phyloP scores from a whole-genome alignment of 1,139 yeast species.

The Hansenula sp. region DNA sequence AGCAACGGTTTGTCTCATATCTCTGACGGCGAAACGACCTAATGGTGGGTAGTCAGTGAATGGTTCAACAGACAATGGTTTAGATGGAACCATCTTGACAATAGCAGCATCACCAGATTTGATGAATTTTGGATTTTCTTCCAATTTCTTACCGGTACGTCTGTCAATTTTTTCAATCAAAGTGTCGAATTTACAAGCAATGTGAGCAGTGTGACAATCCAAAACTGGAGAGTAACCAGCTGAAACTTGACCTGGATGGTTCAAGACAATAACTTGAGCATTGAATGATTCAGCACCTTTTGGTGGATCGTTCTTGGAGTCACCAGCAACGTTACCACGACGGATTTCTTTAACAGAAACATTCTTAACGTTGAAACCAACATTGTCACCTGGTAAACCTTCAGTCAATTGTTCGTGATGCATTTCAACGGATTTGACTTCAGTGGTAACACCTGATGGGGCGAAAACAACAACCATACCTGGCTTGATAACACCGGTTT shows the following conservation, averaged over 20 bases:
- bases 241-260: constrained; percentile 93
- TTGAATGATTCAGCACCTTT: constrained; percentile 77
- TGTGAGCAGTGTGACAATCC: constrained; percentile 95
- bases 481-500: constrained; percentile 88
- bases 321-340: constrained; percentile 96
- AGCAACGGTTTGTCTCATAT: constrained; percentile 99
- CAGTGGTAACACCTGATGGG: constrained; percentile 91
- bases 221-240: constrained; percentile 93
- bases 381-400: constrained; percentile 94
- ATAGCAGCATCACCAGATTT: constrained; percentile 95
- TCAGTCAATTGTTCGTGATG: constrained; percentile 84
- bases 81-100: constrained; percentile 87
- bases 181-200: constrained; percentile 87
- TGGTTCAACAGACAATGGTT: constrained; percentile 97
- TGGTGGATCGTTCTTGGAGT: constrained; percentile 94
- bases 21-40: constrained; percentile 99
- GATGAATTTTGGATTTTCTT: constrained; percentile 80
- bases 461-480: constrained; percentile 90
- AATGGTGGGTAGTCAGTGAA: constrained; percentile 98
- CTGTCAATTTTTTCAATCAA: constrained; percentile 88
- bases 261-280: constrained; percentile 86
- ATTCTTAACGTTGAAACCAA: constrained; percentile 93
- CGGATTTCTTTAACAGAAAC: constrained; percentile 91
- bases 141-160: constrained; percentile 87
- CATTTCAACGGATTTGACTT: constrained; percentile 92